A percentile compares a stretch with the other conserved stretches of the same genome.
phyloP scores from a whole-genome alignment of 2,329 filamentous ascomycete species.

The Westerdykella ornata region DNA sequence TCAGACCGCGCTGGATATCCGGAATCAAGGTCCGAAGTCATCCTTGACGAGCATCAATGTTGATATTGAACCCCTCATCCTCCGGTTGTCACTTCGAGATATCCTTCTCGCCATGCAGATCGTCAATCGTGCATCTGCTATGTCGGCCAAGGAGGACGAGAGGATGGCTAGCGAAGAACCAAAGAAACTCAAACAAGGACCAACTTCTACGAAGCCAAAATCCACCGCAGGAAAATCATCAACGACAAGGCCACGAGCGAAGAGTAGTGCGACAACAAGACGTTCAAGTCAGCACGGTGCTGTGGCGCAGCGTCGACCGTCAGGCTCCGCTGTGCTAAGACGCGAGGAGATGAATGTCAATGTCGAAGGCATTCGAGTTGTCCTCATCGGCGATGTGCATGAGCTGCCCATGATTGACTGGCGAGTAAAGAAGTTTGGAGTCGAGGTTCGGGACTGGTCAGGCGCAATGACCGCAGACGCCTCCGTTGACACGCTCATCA shows the following conservation, averaged over 20 bases:
- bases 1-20: slow-evolving; percentile 77
- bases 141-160: slow-evolving; percentile 54
- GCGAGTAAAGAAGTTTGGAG: slow-evolving; percentile 82
- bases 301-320: slow-evolving; percentile 46
- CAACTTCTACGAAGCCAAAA: slow-evolving; percentile 43
- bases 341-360: slow-evolving; percentile 78
- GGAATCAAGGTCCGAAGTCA: slow-evolving; percentile 52
- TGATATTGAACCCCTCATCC: slow-evolving; percentile 82
- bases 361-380: slow-evolving; percentile 81
- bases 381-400: slow-evolving; percentile 91
- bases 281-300: slow-evolving; percentile 48
- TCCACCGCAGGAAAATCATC: slow-evolving; percentile 43
- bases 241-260: slow-evolving; percentile 42
- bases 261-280: slow-evolving; percentile 42
- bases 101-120: slow-evolving; percentile 93
- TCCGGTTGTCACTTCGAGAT: slow-evolving; percentile 85
- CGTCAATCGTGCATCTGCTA: slow-evolving; percentile 78
- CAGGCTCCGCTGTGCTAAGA: slow-evolving; percentile 51
- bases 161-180: slow-evolving; percentile 47
- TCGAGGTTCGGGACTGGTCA: slow-evolving; percentile 86
- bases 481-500: slow-evolving; percentile 87
- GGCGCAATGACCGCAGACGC: slow-evolving; percentile 79
- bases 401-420: slow-evolving; percentile 92
- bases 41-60: slow-evolving; percentile 72
- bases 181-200: slow-evolving; percentile 50